Evolutionary conservation across 2,329 filamentous ascomycete species (phyloP).

Genomic region (Colletotrichum somersetense): DNA sequence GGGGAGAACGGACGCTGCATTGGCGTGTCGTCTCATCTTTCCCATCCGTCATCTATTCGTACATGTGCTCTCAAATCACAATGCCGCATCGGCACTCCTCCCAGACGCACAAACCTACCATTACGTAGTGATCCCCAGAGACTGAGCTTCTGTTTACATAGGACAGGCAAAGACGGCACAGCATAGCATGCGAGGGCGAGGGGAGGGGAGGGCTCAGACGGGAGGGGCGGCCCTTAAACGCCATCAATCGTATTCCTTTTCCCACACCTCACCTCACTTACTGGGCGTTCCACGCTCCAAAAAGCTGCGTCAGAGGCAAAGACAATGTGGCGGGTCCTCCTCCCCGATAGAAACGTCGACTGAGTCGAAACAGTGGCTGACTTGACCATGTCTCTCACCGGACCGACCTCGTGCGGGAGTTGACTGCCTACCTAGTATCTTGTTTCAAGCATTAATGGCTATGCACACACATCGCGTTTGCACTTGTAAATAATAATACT

Average conservation of each 20-base stretch:
- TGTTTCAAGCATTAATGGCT: not conserved
- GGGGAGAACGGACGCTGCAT: conserved; percentile 21
- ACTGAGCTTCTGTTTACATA: not conserved
- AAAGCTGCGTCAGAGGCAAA: conserved; percentile 2
- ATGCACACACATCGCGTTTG: not conserved
- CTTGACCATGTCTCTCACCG: not conserved
- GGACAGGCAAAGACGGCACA: not conserved
- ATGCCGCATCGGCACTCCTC: not conserved
- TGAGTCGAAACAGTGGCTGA: conserved; percentile 7
- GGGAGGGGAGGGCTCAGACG: not conserved
- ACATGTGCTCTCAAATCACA: not conserved
- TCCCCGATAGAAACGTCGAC: not conserved
- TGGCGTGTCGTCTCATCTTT: conserved; percentile 7
- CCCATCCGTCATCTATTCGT: not conserved
- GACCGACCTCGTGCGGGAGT: not conserved
- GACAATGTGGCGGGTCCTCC: not conserved
- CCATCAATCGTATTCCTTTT: not conserved
- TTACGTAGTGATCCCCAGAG: not conserved
- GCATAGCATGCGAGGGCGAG: not conserved
- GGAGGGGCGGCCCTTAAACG: not conserved
- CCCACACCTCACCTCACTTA: not conserved
- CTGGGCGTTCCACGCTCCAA: not conserved
- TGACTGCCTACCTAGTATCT: no score
- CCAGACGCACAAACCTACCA: not conserved
- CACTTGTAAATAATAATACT: not conserved